phyloP scores from a whole-genome alignment of 495 filamentous ascomycete species.

The Talaromyces thailandensis region DNA sequence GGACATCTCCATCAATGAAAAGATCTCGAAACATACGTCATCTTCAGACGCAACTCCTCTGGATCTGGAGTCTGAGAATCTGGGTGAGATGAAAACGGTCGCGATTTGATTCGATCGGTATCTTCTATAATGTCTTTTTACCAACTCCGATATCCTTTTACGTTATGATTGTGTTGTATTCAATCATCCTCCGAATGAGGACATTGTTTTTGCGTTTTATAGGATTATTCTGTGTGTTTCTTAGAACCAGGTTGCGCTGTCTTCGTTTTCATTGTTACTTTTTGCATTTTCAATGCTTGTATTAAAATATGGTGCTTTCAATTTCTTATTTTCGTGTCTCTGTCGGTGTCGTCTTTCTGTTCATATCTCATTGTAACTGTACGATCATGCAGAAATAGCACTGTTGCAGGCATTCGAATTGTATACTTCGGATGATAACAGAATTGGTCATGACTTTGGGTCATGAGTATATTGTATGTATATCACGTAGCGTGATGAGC shows the following conservation, averaged over 20 bases:
- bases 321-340: conserved; percentile 6
- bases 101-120: conserved; percentile 31
- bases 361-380: conserved; percentile 14
- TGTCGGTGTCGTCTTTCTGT: conserved; percentile 10
- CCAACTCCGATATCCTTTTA: conserved; percentile 2
- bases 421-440: background rate
- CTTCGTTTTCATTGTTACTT: background rate
- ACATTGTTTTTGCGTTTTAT: conserved; percentile 1
- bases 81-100: conserved; percentile 50
- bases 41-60: conserved; percentile 16
- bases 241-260: background rate
- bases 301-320: conserved; percentile 1
- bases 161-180: background rate
- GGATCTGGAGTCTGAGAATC: conserved; percentile 28
- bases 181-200: background rate
- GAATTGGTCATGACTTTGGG: background rate
- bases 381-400: conserved; percentile 29
- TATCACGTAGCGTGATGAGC: background rate
- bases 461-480: background rate
- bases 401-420: background rate
- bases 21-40: conserved; percentile 21
- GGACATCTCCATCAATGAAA: conserved; percentile 20
- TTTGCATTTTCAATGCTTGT: conserved; percentile 3
- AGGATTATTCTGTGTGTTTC: background rate
- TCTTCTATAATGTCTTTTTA: background rate